Evolutionary conservation across 441 rosid species (phyloP), one percentile per base, ranked within the genome.

Genomic region (Brassica hybrid): DNA sequence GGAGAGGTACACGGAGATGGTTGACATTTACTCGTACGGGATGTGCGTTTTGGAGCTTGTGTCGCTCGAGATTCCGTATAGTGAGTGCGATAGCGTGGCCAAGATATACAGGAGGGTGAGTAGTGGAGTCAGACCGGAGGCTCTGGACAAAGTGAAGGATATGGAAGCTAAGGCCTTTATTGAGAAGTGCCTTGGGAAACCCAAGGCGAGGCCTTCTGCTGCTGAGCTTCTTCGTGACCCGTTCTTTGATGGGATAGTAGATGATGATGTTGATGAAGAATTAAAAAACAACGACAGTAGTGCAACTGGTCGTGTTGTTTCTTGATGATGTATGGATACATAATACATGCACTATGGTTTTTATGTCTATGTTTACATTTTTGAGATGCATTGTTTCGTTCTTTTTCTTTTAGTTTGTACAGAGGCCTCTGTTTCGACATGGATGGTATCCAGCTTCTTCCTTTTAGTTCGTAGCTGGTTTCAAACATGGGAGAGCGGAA

Each of bases 1-100:
- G 0, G 91, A 88, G 83, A 80, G 78, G 30, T 88, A 86, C 80
- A 86, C 88, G 0, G 91, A 88, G 74, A 60, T 79, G 14, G 84
- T 88, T 2, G 91, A 88, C 69, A 83, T 88, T 11, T 88, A 88
- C 80, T 86, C 91, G 5, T 88, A 84, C 18, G 91, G 91, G 13
- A 81, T 88, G 91, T 86, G 90, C 18, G 86, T 86, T 18, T 73
- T 86, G 19, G 91, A 88, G 83, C 88, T 88, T 81, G 86, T 85
- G 12, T 76, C 88, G 1, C 65, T 83, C 52, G 87, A 86, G 78
- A 83, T 85, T 48, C 91, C 91, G 6, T 88, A 88, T 43, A 84
- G 82, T 16, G 91, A 88, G 41, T 88, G 91, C 45, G 86, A 85
- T 58, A 86, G 76, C 38, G 82, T 86, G 0, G 86, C 88, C 3